Evolutionary conservation across 140 eudicot species (phyloP).

Genomic region (Senecio squalidus): DNA sequence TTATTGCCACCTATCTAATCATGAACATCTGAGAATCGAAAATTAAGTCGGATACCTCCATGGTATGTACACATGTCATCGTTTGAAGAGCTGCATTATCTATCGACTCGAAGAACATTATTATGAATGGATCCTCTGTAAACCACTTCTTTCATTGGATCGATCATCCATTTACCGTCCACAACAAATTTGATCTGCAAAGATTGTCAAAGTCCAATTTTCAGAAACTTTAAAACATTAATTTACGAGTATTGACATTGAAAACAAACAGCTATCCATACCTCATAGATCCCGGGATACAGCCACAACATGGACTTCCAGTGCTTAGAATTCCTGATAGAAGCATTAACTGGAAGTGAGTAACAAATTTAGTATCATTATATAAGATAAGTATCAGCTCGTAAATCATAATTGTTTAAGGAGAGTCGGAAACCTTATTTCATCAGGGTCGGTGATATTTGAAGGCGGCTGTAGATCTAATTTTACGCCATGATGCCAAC

Average conservation of each 20-base stretch:
- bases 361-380: not conserved
- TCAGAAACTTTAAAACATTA: not conserved
- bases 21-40: constrained; percentile 18
- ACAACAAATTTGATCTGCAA: constrained; percentile 84
- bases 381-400: no score
- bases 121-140: constrained; percentile 49
- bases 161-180: constrained; percentile 79
- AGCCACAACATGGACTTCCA: constrained; percentile 83
- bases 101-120: constrained; percentile 75
- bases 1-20: constrained; percentile 21
- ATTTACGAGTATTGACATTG: not conserved
- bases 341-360: not conserved
- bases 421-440: constrained; percentile 42
- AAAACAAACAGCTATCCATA: constrained; percentile 12
- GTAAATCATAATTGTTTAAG: no score
- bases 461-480: constrained; percentile 65
- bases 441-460: constrained; percentile 39
- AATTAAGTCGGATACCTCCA: constrained; percentile 18
- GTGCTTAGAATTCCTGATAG: constrained; percentile 49
- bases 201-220: not conserved
- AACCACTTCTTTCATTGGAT: constrained; percentile 73
- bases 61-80: constrained; percentile 22
- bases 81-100: constrained; percentile 22
- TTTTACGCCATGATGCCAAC: constrained; percentile 78
- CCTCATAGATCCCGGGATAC: constrained; percentile 96